A percentile compares a stretch with the other conserved stretches of the same genome.
These are phyloP conservation scores for Cerioporus squamosus DNA, from an alignment of 1,284 basidiomycete species.

Conservation along the genomic window DNA sequence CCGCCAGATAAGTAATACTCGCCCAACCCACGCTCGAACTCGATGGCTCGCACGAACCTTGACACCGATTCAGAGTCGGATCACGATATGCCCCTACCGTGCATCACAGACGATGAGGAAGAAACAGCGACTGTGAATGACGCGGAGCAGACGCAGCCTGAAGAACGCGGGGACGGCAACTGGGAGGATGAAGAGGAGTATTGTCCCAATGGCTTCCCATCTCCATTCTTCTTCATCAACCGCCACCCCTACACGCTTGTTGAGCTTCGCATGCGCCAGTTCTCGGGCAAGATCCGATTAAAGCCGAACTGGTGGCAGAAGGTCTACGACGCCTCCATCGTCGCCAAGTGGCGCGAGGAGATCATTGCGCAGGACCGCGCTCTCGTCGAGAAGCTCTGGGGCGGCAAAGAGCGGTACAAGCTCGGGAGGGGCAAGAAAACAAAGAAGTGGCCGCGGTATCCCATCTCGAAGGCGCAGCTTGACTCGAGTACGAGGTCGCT, in stretches of 20 bases:
- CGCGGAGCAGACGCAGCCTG: too few species aligned
- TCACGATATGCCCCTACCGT: too few species aligned
- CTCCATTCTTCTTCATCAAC: background rate
- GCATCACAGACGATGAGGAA: too few species aligned
- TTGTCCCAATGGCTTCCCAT: background rate
- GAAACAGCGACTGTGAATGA: too few species aligned
- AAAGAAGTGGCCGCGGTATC: background rate
- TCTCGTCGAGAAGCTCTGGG: background rate
- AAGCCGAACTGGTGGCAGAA: constrained; percentile 25
- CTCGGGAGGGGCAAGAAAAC: background rate
- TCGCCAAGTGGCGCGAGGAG: constrained; percentile 24
- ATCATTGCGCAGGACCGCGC: constrained; percentile 9
- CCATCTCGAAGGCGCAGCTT: constrained; percentile 1
- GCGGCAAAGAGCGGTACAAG: background rate
- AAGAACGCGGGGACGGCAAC: too few species aligned
- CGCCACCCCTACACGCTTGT: constrained; percentile 7
- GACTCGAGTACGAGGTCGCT: background rate
- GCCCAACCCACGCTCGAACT: too few species aligned
- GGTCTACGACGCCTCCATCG: constrained; percentile 16
- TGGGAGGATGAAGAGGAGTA: too few species aligned
- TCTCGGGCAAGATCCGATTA: constrained; percentile 21
- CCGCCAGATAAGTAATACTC: too few species aligned
- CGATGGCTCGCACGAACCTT: too few species aligned
- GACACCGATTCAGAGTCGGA: too few species aligned
- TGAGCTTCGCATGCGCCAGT: constrained; percentile 20